Evolutionary conservation across 495 filamentous ascomycete genomes (phyloP), one percentile per base, ranked within the genome.

Genomic region (Margaritispora aquatica): DNA sequence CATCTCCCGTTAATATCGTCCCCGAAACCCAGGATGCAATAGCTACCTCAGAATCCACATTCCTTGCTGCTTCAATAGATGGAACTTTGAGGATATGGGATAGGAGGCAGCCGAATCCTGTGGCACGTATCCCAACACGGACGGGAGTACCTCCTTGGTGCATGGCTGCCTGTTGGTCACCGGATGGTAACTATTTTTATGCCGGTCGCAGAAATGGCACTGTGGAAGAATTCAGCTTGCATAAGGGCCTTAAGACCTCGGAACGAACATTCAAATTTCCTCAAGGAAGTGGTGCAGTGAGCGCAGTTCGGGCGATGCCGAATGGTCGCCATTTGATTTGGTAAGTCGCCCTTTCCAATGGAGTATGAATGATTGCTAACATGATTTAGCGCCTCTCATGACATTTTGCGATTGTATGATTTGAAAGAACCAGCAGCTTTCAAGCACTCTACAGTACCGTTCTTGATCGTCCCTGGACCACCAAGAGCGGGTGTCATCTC

Each of bases 151-250:
- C 95, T 2, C 94, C 92, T 9, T 98, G 95, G 95, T 97, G 92
- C 71, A 97, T 96, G 87, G 90, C 87, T 61, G 91, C 90, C n/a
- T 95, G 90, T 73, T 98, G 95, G 94, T 92, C 87, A 60, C 92
- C 92, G 1, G 88, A 96, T 72, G 94, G 94, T 24, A 97, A 98
- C 71, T 92, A 81, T 72, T 91, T 98, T 57, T 98, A 96, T 72
- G 91, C 88, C 17, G 94, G 94, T 4, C 82, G 94, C 36, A 80
- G 95, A 54, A 98, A 97, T 71, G 88, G 90, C 55, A 96, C 90
- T 0, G 94, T 98, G 1, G 94, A 98, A 58, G 94, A 98, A 69
- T 98, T 87, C 71, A 89, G 81, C 70, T 74, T 97, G 46, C 90
- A 94, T 72, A 92, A 91, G 60, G 90, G 92, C 0, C 76, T 90